These are phyloP conservation scores for Xylaria nigripes DNA, from an alignment of 495 filamentous ascomycete genomes.

Conservation along the genomic window DNA sequence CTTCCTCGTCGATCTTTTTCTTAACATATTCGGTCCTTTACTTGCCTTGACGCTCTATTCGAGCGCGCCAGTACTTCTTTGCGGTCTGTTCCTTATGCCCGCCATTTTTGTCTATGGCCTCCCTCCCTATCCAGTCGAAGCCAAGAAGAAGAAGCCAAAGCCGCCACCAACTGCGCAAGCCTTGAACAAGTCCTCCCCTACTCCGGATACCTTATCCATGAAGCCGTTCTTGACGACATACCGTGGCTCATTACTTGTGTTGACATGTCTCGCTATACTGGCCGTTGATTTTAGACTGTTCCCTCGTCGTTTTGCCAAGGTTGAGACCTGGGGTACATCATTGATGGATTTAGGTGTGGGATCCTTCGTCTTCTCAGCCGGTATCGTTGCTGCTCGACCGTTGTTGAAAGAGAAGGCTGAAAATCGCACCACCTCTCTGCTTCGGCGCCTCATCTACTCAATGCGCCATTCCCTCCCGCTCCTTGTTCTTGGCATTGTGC, in stretches of 20 bases:
- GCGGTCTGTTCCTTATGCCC: slow-evolving; percentile 63
- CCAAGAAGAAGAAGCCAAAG: slow-evolving; percentile 46
- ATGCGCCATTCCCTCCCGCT: slow-evolving; percentile 76
- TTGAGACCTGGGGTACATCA: slow-evolving; percentile 95
- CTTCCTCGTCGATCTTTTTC: slow-evolving; percentile 70
- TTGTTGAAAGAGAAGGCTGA: slow-evolving; percentile 61
- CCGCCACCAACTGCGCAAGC: slow-evolving; percentile 43
- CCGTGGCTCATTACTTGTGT: slow-evolving; percentile 82
- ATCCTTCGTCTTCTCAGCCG: slow-evolving; percentile 92
- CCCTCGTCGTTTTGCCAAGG: slow-evolving; percentile 91
- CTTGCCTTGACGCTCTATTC: slow-evolving; percentile 85
- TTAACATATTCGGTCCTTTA: slow-evolving; percentile 74
- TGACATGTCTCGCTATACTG: slow-evolving; percentile 88
- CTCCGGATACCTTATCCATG: slow-evolving; percentile 54
- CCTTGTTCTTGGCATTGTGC: slow-evolving; percentile 68
- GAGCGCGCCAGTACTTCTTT: slow-evolving; percentile 62
- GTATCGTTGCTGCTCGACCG: slow-evolving; percentile 84
- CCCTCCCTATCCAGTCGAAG: slow-evolving; percentile 29
- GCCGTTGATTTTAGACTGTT: slow-evolving; percentile 94
- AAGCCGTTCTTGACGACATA: slow-evolving; percentile 91
- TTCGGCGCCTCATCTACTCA: slow-evolving; percentile 50
- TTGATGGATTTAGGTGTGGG: slow-evolving; percentile 97
- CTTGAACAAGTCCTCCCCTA: slow-evolving; percentile 22
- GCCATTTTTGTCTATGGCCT: slow-evolving; percentile 52
- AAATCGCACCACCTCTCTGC: slow-evolving; percentile 40